Percentiles rank a stretch among this genome's conserved stretches.
Evolutionary conservation across 345 rosid species (phyloP).

Genomic region (Microthlaspi erraticum): DNA sequence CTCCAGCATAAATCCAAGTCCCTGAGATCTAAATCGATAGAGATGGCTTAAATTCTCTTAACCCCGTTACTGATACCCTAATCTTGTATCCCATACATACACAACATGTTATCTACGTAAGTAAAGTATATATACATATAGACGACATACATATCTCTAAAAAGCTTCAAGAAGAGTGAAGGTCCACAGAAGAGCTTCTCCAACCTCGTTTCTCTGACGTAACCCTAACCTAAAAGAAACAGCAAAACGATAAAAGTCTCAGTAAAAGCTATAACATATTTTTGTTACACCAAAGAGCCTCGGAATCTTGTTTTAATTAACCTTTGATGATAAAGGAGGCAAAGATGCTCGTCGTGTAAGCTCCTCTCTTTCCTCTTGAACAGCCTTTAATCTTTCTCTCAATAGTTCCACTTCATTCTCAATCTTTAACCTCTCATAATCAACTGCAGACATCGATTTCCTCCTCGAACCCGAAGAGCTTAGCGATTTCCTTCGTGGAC

Average conservation of each 20-base stretch:
- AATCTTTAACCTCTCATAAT: conserved; percentile 71
- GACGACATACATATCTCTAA: neutral
- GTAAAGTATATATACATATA: neutral
- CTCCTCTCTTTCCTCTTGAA: conserved; percentile 66
- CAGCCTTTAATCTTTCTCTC: conserved; percentile 62
- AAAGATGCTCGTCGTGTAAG: conserved; percentile 59
- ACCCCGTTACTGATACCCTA: neutral
- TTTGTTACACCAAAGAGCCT: neutral
- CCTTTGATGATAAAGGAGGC: conserved; percentile 68
- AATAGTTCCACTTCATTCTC: conserved; percentile 73
- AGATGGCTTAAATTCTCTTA: conserved; percentile 6
- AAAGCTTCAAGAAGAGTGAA: conserved; percentile 37
- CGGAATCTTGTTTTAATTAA: conserved; percentile 16
- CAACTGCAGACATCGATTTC: conserved; percentile 80
- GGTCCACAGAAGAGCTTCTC: conserved; percentile 54
- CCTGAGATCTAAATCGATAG: neutral
- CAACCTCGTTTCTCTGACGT: conserved; percentile 51
- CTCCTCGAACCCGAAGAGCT: conserved; percentile 49
- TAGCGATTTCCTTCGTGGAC: conserved; percentile 41
- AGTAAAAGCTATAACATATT: neutral
- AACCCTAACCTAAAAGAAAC: conserved; percentile 57
- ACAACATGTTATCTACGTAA: conserved; percentile 1
- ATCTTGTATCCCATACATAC: neutral
- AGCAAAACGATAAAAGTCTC: conserved; percentile 15
- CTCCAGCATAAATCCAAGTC: neutral